Base-by-base conservation (phyloP, 140 eudicot species). In the Anethum foeniculum region DNA sequence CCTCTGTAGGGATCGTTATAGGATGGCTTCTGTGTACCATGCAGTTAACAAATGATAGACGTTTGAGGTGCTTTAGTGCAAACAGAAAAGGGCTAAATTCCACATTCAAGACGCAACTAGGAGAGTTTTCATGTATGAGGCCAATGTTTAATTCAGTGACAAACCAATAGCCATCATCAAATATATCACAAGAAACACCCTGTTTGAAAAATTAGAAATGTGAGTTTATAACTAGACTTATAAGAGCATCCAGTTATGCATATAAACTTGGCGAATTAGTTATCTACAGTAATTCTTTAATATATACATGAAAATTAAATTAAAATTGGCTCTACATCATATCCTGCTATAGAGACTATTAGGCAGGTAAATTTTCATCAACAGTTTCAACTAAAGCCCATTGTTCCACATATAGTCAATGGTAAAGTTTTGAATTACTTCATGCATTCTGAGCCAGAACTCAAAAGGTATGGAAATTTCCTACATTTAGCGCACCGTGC, bases 151-250 rank as follows among this genome's bases (percentile, higher is more conserved):
- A 83, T 14, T 72, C 79, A 25, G 82, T 81, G 43, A 87, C 90
- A 82, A 84, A 85, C 90, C 90, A 87, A 54, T 81, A 82, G 75
- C 81, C 86, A 84, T 27, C 71, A 62, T 87, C 78, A 54, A 80
- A 81, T 69, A 87, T 41, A 75, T 87, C 90, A 87, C 90, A 87
- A 14, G 88, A 81, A 43, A 84, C 90, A 41, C 90, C 90, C 90
- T 87, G 88, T 60, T 65, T 7, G 32, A 15, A 49, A 49, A 25
- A 77, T 25, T 27, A 1, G 41, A 56, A 75, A 12, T 67, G 13
- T 14, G 23, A 67, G 64, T 4, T 15, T 32, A 65, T 0, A 34
- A 36, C 5, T 10, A 25, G 25, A 23, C 21, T 58, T 23, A 4
- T 38, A 60, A 27, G 36, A 5, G 3, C 44, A 36, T 77, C 21